A percentile compares a stretch with the other conserved stretches of the same genome.
These are phyloP conservation scores for Niveomyces coronatus DNA, from an alignment of 2,329 filamentous ascomycete genomes.

Conservation along the genomic window DNA sequence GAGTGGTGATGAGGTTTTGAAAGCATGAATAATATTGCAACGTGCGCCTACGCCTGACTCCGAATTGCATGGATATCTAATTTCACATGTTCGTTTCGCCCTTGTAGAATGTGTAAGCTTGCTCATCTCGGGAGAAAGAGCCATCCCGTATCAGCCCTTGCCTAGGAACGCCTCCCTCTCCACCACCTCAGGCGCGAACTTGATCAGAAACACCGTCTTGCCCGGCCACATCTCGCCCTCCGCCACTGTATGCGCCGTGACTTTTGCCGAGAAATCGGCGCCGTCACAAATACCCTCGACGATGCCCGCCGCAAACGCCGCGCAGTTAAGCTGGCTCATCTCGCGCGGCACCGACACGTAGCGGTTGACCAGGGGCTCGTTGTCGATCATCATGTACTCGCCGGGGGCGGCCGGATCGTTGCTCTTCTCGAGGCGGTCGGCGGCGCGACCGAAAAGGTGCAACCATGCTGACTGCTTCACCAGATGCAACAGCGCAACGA, in stretches of 20 bases:
- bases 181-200: conserved; percentile 83
- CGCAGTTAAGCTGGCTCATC: conserved; percentile 94
- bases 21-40: not conserved
- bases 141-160: conserved; percentile 40
- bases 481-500: conserved; percentile 87
- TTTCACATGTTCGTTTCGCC: too few species aligned
- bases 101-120: too few species aligned
- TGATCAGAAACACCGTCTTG: conserved; percentile 90
- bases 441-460: conserved; percentile 82
- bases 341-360: conserved; percentile 90
- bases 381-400: conserved; percentile 99
- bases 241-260: conserved; percentile 74
- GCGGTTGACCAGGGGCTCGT: conserved; percentile 90
- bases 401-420: conserved; percentile 72
- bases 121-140: too few species aligned
- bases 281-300: conserved; percentile 95
- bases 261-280: conserved; percentile 76
- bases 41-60: too few species aligned
- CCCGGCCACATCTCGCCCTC: conserved; percentile 86
- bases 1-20: not conserved
- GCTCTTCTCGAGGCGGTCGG: conserved; percentile 86
- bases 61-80: conserved; percentile 1
- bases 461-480: conserved; percentile 89
- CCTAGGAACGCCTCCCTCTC: conserved; percentile 80
- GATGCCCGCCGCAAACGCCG: conserved; percentile 88